Percentiles rank a stretch among this genome's conserved stretches.
These are phyloP conservation scores for Zasmidium citrigriseum DNA, from an alignment of 2,329 filamentous ascomycete species.

Conservation along the genomic window DNA sequence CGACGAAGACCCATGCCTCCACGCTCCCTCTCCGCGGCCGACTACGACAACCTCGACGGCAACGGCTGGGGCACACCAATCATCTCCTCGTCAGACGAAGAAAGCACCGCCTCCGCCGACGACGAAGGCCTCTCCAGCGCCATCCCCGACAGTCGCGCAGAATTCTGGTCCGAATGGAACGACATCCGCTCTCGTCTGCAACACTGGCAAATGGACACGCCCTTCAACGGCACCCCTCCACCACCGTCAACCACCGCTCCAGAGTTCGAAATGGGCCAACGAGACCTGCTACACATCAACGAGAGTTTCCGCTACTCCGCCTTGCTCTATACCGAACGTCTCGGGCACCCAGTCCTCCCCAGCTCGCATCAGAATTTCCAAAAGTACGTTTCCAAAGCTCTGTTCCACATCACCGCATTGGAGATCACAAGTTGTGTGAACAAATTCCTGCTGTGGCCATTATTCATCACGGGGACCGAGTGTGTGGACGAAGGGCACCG, in stretches of 20 bases:
- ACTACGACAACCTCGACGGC: constrained; percentile 64
- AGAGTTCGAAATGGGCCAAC: constrained; percentile 47
- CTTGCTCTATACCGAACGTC: constrained; percentile 83
- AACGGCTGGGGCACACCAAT: constrained; percentile 61
- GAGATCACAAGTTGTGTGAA: constrained; percentile 71
- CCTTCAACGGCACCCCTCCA: constrained; percentile 31
- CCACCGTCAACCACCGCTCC: constrained; percentile 29
- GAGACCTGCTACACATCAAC: constrained; percentile 78
- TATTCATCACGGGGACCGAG: constrained; percentile 88
- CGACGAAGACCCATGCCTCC: constrained; percentile 5
- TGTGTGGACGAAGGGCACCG: constrained; percentile 81
- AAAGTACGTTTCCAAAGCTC: constrained; percentile 75
- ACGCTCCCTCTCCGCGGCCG: constrained; percentile 33
- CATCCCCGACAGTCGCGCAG: constrained; percentile 55
- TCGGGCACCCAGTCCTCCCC: constrained; percentile 74
- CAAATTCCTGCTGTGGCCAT: constrained; percentile 90
- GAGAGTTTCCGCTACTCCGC: constrained; percentile 90
- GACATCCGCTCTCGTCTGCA: constrained; percentile 74
- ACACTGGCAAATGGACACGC: constrained; percentile 72
- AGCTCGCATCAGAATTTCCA: constrained; percentile 78
- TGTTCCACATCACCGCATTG: constrained; percentile 80
- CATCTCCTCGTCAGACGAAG: constrained; percentile 33
- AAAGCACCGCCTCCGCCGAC: constrained; percentile 41
- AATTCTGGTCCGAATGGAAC: constrained; percentile 87
- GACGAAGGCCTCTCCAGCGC: constrained; percentile 14